These are phyloP conservation scores for Neotropicomus parvogracilis DNA, from an alignment of 1,284 basidiomycete species.

Conservation along the genomic window DNA sequence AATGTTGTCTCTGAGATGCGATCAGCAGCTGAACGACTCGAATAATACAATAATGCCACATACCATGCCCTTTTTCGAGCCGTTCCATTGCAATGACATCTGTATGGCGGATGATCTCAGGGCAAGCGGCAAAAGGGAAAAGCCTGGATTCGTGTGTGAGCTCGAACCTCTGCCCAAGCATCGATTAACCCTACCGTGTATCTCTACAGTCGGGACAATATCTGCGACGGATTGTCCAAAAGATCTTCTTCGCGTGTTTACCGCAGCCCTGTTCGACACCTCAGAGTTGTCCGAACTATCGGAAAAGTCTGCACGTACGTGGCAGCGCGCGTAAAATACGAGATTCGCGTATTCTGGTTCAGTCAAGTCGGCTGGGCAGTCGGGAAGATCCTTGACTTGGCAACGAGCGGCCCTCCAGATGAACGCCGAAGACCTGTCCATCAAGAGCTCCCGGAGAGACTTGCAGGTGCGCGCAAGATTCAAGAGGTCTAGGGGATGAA, in stretches of 20 bases:
- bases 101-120: not conserved
- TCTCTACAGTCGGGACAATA: conserved; percentile 13
- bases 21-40: not conserved
- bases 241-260: not conserved
- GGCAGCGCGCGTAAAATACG: conserved; percentile 21
- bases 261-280: conserved; percentile 1
- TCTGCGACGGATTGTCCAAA: conserved; percentile 11
- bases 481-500: conserved; percentile 22
- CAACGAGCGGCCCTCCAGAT: conserved; percentile 20
- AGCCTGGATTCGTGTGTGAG: not conserved
- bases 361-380: conserved; percentile 31
- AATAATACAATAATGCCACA: not conserved
- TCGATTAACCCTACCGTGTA: not conserved
- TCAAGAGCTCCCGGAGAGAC: conserved; percentile 19
- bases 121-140: not conserved
- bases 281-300: not conserved
- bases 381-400: conserved; percentile 9
- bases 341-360: conserved; percentile 33
- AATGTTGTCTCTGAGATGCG: not conserved
- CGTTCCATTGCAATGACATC: not conserved
- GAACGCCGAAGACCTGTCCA: conserved; percentile 17
- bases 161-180: not conserved
- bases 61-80: not conserved
- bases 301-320: not conserved
- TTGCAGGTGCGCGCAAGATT: conserved; percentile 25